These are phyloP conservation scores for Tetrapisispora arboricola DNA, from an alignment of 805 yeast genomes.

Conservation along the genomic window DNA sequence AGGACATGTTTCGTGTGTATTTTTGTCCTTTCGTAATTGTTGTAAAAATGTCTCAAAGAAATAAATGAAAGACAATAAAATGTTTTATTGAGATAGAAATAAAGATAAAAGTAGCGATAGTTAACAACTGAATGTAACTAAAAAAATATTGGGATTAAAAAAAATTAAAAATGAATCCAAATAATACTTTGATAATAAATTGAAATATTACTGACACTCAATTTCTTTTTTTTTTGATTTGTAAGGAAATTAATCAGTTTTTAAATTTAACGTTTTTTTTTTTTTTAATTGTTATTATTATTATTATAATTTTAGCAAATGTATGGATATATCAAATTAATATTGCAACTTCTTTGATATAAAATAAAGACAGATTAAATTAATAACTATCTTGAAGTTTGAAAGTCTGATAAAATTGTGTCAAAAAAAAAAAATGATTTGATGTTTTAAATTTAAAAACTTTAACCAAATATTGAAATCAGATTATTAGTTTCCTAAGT, in stretches of 20 bases:
- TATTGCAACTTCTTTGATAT: background rate
- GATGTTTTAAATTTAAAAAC: background rate
- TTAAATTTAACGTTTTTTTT: background rate
- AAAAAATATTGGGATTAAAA: background rate
- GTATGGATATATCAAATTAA: background rate
- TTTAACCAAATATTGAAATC: no score
- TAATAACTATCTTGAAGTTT: slow-evolving; percentile 24
- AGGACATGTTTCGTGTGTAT: background rate
- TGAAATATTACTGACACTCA: no score
- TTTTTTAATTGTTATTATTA: background rate
- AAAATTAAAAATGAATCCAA: background rate
- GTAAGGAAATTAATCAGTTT: background rate
- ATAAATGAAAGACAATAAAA: no score
- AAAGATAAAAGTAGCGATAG: background rate
- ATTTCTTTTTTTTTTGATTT: background rate
- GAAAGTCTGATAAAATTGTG: background rate
- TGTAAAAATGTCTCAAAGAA: no score
- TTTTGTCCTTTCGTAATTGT: no score
- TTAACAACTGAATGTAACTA: slow-evolving; percentile 1
- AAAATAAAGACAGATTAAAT: slow-evolving; percentile 23
- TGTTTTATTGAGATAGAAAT: background rate
- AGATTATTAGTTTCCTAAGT: slow-evolving; percentile 2
- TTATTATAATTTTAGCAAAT: background rate
- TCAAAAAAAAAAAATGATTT: background rate
- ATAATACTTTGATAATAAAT: background rate